Evolutionary conservation across 768 basidiomycete genomes (phyloP).

Genomic region (Pisolithus sp.): DNA sequence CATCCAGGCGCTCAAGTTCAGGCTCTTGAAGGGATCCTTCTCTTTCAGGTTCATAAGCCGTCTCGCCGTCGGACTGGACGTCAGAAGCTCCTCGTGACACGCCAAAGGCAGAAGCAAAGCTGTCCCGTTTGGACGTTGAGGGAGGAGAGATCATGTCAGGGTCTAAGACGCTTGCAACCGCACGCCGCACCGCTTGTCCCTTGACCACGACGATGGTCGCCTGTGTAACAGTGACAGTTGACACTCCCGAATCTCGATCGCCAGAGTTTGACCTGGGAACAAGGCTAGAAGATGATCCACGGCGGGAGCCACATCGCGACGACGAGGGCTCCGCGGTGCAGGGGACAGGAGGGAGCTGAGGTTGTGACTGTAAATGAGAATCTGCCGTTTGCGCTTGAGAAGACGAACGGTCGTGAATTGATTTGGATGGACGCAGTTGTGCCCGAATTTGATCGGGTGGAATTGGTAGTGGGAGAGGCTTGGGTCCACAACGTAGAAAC

Average conservation of each 20-base stretch:
- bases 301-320: conserved; percentile 5
- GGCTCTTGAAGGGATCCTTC: conserved; percentile 7
- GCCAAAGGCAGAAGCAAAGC: conserved; percentile 8
- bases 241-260: conserved; percentile 31
- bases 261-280: conserved; percentile 9
- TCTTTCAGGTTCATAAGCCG: conserved; percentile 1
- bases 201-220: conserved; percentile 41
- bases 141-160: conserved; percentile 19
- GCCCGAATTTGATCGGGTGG: conserved; percentile 22
- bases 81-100: neutral
- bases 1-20: conserved; percentile 5
- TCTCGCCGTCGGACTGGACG: conserved; percentile 1
- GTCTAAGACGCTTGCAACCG: conserved; percentile 47
- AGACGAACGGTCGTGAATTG: conserved; percentile 14
- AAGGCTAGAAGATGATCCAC: conserved; percentile 12
- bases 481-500: conserved; percentile 19
- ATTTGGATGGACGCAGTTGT: conserved; percentile 24
- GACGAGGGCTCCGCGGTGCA: conserved; percentile 1
- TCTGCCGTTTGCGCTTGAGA: conserved; percentile 1
- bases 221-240: conserved; percentile 37
- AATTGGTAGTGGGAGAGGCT: conserved; percentile 22
- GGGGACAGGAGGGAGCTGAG: conserved; percentile 1
- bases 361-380: conserved; percentile 7
- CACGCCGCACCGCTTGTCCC: conserved; percentile 42
- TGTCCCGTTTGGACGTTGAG: conserved; percentile 9